Evolutionary conservation across 2,329 filamentous ascomycete species (phyloP).

Genomic region (Monosporascus ibericus): DNA sequence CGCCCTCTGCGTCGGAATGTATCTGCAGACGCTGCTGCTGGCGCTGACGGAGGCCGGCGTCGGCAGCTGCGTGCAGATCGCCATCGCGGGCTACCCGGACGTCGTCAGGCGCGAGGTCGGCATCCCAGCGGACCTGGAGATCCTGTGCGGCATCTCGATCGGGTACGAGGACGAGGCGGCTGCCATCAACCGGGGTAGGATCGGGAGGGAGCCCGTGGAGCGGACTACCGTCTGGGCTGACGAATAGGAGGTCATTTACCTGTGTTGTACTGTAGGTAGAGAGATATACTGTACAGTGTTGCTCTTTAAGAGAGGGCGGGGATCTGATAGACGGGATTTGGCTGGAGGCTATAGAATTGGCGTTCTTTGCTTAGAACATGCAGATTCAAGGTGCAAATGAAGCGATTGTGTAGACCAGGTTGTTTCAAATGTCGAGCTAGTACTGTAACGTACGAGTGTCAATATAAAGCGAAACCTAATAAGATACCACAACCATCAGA

Average conservation of each 20-base stretch:
- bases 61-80: conserved; percentile 11
- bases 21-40: conserved; percentile 13
- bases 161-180: conserved; percentile 9
- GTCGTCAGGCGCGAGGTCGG: conserved; percentile 6
- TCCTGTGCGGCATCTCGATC: conserved; percentile 11
- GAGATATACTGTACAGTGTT: too few relatives aligned
- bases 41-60: conserved; percentile 8
- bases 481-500: too few relatives aligned
- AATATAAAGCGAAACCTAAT: too few relatives aligned
- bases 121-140: conserved; percentile 5
- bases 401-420: too few relatives aligned
- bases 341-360: too few relatives aligned
- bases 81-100: conserved; percentile 10
- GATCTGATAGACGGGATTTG: too few relatives aligned
- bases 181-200: conserved; percentile 5
- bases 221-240: conserved; percentile 8
- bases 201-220: conserved; percentile 1
- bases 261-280: too few relatives aligned
- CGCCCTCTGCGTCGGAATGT: conserved; percentile 14
- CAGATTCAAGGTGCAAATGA: too few relatives aligned
- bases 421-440: too few relatives aligned
- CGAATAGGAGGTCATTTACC: not conserved
- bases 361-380: too few relatives aligned
- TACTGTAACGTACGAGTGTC: too few relatives aligned
- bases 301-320: too few relatives aligned